These are phyloP conservation scores for Acacia crassicarpa DNA, from an alignment of 306 rosid genomes.

Conservation along the genomic window DNA sequence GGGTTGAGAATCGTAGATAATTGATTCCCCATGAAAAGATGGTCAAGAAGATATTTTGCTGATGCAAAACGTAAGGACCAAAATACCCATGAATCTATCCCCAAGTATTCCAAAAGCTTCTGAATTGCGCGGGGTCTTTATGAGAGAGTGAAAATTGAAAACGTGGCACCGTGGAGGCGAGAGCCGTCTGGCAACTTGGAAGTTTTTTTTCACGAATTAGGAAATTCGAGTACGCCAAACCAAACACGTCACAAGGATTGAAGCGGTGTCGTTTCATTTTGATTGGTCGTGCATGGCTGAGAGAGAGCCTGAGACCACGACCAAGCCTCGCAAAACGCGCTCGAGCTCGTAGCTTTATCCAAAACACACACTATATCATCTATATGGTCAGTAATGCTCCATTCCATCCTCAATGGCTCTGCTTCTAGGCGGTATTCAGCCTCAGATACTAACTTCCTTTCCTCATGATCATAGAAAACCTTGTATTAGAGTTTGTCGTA, in stretches of 20 bases:
- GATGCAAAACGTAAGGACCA: slow-evolving; percentile 23
- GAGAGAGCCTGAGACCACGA: neutral
- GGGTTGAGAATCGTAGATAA: neutral
- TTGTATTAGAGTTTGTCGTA: neutral
- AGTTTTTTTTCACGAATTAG: neutral
- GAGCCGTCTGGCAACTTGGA: slow-evolving; percentile 43
- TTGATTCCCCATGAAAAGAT: slow-evolving; percentile 37
- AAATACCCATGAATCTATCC: slow-evolving; percentile 11
- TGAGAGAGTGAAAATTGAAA: slow-evolving; percentile 22
- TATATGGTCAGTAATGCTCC: neutral
- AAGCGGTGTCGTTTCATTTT: slow-evolving; percentile 39
- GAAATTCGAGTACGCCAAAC: neutral
- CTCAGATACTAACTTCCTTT: slow-evolving; percentile 29
- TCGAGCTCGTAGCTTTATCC: slow-evolving; percentile 22
- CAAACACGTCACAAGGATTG: neutral
- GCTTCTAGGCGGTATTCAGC: slow-evolving; percentile 43
- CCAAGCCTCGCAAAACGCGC: slow-evolving; percentile 4
- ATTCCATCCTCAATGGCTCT: slow-evolving; percentile 48
- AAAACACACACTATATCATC: neutral
- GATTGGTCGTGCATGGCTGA: neutral
- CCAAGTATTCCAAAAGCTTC: neutral
- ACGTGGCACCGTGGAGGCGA: slow-evolving; percentile 37
- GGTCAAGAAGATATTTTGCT: slow-evolving; percentile 41
- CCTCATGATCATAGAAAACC: slow-evolving; percentile 26
- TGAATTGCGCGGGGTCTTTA: neutral